Evolutionary conservation across 2,329 filamentous ascomycete species (phyloP), one percentile per base, ranked within the genome.

Genomic region (Microsporum audouinii): DNA sequence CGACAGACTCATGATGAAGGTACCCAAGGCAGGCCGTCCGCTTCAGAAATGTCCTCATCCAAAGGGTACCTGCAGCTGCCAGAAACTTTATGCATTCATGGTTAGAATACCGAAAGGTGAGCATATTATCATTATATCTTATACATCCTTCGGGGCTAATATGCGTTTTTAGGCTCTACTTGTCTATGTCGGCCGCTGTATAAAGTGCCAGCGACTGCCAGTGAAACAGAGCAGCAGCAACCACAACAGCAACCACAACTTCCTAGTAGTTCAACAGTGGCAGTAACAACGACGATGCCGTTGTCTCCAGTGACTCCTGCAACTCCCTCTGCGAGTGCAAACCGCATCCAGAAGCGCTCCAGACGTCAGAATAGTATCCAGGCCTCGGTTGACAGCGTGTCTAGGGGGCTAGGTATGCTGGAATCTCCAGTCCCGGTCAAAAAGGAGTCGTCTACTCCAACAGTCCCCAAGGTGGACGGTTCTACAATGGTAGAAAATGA

Each of bases 1-100:
- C 59, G 77, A 79, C 63, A 71, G 77, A 63, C 69, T 78, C 41
- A 78, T 79, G 74, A 76, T 79, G 66, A 77, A 77, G 66, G 77
- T 79, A 27, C 76, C 76, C 33, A 78, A 78, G 61, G 76, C 77
- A 23, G 77, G 77, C 10, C 72, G 77, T 17, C 77, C 77, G 17
- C 70, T 79, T 27, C 73, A 76, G 36, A 77, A 76, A 66, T 79
- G 77, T 53, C 76, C 77, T 31, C 77, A 79, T 67, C 72, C 73
- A 2, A 75, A 75, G 63, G 71, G 72, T 23, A 70, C 69, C 3
- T 78, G 76, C 63, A 73, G 71, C 59, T 77, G 76, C 60, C 69
- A 74, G 63, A 74, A 73, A 64, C 66, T 71, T 12, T 75, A 71
- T 66, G 74, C 74, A 3, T 71, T 78, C 53, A 77, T 78, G 76